These are phyloP conservation scores for Phytophthora hybrid DNA, from an alignment of 352 stramenopile genomes.

Conservation along the genomic window DNA sequence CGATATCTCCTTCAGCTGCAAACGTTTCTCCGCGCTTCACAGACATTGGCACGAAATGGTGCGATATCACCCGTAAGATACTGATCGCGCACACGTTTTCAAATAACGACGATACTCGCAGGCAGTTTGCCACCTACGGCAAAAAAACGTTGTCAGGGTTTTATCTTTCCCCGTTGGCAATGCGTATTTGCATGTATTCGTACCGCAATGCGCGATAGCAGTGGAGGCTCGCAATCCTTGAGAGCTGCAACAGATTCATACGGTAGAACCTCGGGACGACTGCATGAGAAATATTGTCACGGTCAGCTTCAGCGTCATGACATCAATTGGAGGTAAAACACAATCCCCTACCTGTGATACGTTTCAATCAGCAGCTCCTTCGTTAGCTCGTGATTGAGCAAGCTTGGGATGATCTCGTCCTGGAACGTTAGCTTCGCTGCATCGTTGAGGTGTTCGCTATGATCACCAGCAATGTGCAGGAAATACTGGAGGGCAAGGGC, in stretches of 20 bases:
- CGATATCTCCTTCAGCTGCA: slow-evolving; percentile 66
- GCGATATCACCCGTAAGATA: slow-evolving; percentile 81
- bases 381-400: slow-evolving; percentile 70
- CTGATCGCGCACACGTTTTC: slow-evolving; percentile 82
- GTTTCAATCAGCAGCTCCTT: slow-evolving; percentile 83
- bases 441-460: slow-evolving; percentile 50
- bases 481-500: slow-evolving; percentile 86
- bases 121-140: slow-evolving; percentile 76
- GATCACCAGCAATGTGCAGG: slow-evolving; percentile 75
- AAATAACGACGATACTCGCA: slow-evolving; percentile 83
- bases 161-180: neutral
- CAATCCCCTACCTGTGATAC: slow-evolving; percentile 53
- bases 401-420: slow-evolving; percentile 59
- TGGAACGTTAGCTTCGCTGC: slow-evolving; percentile 54
- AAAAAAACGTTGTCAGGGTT: neutral
- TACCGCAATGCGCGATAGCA: slow-evolving; percentile 83
- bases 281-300: slow-evolving; percentile 13
- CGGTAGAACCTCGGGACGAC: slow-evolving; percentile 60
- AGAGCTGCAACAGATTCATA: slow-evolving; percentile 58
- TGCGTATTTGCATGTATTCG: neutral
- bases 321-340: neutral
- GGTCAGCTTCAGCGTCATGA: neutral
- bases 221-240: slow-evolving; percentile 47
- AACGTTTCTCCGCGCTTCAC: slow-evolving; percentile 67
- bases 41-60: slow-evolving; percentile 75